Evolutionary conservation across 148 eudicot genomes (phyloP), one percentile per base, ranked within the genome.

Genomic region (Gaultheria prostrata): DNA sequence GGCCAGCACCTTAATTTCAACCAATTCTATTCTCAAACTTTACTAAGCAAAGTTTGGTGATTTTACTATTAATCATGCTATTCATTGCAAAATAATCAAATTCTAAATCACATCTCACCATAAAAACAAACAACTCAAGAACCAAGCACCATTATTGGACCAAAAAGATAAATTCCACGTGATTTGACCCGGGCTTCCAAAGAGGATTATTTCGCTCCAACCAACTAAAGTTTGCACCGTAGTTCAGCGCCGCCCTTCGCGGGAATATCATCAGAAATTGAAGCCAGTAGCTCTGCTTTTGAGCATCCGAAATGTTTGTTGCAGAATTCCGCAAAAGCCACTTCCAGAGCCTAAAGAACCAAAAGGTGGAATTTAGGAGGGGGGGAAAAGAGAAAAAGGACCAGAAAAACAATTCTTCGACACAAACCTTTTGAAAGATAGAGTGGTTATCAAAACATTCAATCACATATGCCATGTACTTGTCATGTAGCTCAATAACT

Each of bases 401-500:
- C 21, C 76, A 26, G 45, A 12, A 14, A 69, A 4, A 54, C 21
- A 0, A 26, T 12, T 57, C 18, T 65, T n/a, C 30, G 74, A 76
- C 0, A 4, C 17, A 21, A 18, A 89, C 91, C 89, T 89, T 89
- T 81, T 86, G 87, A 84, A 89, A 89, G 28, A 89, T 87, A 8
- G 87, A 3, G 81, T 89, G 81, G 74, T 80, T 84, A 1, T n/a
- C 18, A 45, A 89, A 89, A 82, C 89, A 87, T 13, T 80, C 70
- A 24, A n/a, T 84, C 35, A 87, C 88, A 54, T 87, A 87, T 21
- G 87, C 63, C 82, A 80, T 70, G 56, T 59, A 87, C 88, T 89
- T 89, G 82, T 87, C 85, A 30, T 84, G 89, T 50, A 89, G 85
- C 71, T 89, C 89, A 9, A 87, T 87, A 49, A 87, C 80, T 84